These are phyloP conservation scores for Pythium grandisporangium DNA, from an alignment of 352 stramenopile genomes.

Conservation along the genomic window DNA sequence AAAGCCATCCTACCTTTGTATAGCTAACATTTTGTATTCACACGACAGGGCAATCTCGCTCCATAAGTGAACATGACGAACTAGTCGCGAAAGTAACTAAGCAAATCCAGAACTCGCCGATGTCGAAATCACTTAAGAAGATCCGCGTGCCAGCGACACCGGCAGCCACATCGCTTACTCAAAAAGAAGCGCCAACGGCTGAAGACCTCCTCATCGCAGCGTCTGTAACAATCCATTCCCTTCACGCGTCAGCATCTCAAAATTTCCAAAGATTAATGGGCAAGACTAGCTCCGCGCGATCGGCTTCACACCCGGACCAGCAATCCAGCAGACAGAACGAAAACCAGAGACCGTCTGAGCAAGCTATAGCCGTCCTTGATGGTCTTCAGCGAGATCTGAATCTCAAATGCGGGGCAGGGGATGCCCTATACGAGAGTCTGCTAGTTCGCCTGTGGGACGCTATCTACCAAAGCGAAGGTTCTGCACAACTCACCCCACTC, in stretches of 20 bases:
- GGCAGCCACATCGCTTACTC: constrained; percentile 30
- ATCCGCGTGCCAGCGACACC: constrained; percentile 36
- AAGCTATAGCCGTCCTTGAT: constrained; percentile 30
- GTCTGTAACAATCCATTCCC: constrained; percentile 36
- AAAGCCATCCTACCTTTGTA: too few species aligned
- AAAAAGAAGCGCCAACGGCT: constrained; percentile 45
- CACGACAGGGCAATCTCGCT: too few species aligned
- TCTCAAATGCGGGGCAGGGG: constrained; percentile 42
- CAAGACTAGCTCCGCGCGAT: constrained; percentile 7
- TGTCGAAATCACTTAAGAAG: constrained; percentile 30
- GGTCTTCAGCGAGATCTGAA: constrained; percentile 57
- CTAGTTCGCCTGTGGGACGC: constrained; percentile 55
- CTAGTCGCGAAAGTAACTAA: constrained; percentile 19
- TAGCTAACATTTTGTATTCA: too few species aligned
- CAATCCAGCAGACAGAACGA: not conserved
- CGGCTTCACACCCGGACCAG: constrained; percentile 1
- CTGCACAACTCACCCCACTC: not conserved
- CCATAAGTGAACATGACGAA: too few species aligned
- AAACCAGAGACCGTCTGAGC: constrained; percentile 15
- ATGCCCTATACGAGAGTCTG: constrained; percentile 54
- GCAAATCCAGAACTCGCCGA: constrained; percentile 13
- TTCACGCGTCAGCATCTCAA: constrained; percentile 26
- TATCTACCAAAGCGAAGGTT: constrained; percentile 23
- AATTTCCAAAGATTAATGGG: constrained; percentile 20
- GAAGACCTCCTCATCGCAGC: constrained; percentile 55